These are phyloP conservation scores for Penicillium malachiteum DNA, from an alignment of 495 filamentous ascomycete genomes.

Conservation along the genomic window DNA sequence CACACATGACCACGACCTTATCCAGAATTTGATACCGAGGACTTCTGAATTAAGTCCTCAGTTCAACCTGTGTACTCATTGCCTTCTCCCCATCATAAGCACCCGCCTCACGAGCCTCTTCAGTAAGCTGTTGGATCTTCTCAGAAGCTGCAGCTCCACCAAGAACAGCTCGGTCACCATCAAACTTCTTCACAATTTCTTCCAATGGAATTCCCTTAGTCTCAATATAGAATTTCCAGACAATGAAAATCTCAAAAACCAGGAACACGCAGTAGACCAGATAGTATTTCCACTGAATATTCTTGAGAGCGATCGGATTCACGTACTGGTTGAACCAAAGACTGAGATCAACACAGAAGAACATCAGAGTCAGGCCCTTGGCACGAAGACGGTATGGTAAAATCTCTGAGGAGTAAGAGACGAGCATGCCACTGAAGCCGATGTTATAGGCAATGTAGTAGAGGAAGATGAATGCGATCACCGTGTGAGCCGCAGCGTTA, in stretches of 20 bases:
- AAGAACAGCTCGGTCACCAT: slow-evolving; percentile 53
- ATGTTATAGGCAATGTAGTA: slow-evolving; percentile 59
- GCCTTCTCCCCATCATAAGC: slow-evolving; percentile 12
- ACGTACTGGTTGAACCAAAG: slow-evolving; percentile 57
- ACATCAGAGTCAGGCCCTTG: slow-evolving; percentile 66
- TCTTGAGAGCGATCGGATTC: slow-evolving; percentile 58
- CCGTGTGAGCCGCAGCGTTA: slow-evolving; percentile 41
- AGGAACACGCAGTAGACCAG: slow-evolving; percentile 65
- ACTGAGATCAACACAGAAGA: slow-evolving; percentile 55
- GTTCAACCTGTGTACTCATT: slow-evolving; percentile 9
- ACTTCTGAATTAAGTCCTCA: not conserved
- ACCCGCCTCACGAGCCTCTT: not conserved
- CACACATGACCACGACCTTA: not conserved
- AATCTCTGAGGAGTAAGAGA: slow-evolving; percentile 64
- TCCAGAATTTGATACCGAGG: not conserved
- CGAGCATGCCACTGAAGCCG: slow-evolving; percentile 58
- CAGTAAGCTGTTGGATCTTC: slow-evolving; percentile 12
- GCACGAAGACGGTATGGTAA: slow-evolving; percentile 64
- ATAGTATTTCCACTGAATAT: slow-evolving; percentile 60
- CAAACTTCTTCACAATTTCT: slow-evolving; percentile 63
- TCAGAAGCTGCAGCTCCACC: slow-evolving; percentile 17
- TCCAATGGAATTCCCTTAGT: slow-evolving; percentile 64
- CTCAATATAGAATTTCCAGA: slow-evolving; percentile 67
- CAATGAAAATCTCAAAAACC: slow-evolving; percentile 55
- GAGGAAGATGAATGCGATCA: slow-evolving; percentile 60